A percentile compares a stretch with the other conserved stretches of the same genome.
These are phyloP conservation scores for Ophiostoma quercus DNA, from an alignment of 2,329 filamentous ascomycete genomes.

Conservation along the genomic window DNA sequence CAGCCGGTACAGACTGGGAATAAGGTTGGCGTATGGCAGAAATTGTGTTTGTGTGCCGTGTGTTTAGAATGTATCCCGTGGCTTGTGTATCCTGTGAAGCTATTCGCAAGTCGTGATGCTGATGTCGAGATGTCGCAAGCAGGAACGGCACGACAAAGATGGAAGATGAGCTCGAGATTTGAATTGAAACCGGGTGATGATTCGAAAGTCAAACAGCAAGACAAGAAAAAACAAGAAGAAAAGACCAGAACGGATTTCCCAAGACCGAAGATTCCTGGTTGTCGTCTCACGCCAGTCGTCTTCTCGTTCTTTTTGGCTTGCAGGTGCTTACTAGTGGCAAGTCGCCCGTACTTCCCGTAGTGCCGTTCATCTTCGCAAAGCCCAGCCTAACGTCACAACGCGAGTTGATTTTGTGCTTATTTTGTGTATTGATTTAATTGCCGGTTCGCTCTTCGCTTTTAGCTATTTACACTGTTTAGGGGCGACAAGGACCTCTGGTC, in stretches of 20 bases:
- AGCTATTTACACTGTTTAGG: background rate
- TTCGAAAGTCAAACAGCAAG: background rate
- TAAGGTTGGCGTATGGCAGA: slow-evolving; percentile 1
- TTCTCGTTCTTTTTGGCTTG: background rate
- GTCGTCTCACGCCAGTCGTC: background rate
- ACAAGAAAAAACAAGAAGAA: background rate
- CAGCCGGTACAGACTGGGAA: background rate
- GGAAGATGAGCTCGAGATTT: background rate
- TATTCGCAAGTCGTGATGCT: background rate
- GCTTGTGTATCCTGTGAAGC: background rate
- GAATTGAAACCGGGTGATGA: background rate
- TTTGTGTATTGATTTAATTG: background rate
- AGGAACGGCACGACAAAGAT: background rate
- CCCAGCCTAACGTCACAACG: background rate
- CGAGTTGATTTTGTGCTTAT: slow-evolving; percentile 3
- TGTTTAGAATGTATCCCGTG: background rate
- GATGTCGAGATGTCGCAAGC: background rate
- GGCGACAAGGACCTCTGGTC: background rate
- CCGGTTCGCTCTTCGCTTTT: slow-evolving; percentile 7
- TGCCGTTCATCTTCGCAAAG: background rate
- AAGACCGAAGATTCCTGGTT: background rate
- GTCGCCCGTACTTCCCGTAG: background rate
- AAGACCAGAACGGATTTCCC: background rate
- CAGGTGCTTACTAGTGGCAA: slow-evolving; percentile 1
- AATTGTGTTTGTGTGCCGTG: background rate